Conservation (phyloP, 441 rosid species). For the Erysimum pusillum region DNA sequence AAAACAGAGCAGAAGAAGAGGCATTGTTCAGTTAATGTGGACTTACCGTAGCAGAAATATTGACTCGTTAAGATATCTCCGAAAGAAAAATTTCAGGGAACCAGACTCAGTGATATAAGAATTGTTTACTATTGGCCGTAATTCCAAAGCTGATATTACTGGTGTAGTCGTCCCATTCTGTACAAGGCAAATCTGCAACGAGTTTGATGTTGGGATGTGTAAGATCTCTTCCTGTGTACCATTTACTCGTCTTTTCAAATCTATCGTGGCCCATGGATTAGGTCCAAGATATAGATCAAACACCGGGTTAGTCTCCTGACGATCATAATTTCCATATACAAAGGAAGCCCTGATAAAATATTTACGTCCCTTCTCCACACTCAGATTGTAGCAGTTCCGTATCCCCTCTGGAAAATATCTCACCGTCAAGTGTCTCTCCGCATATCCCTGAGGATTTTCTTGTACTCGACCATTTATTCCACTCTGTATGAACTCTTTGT, state of each 20-base stretch:
- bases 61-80: constrained; percentile 21
- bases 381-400: constrained; percentile 55
- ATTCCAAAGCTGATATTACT: constrained; percentile 55
- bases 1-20: not conserved
- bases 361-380: constrained; percentile 28
- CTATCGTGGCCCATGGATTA: not conserved
- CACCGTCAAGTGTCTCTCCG: constrained; percentile 6
- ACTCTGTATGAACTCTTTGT: constrained; percentile 8
- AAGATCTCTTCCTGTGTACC: not conserved
- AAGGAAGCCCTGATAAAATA: constrained; percentile 46
- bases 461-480: not conserved
- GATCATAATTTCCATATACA: constrained; percentile 57
- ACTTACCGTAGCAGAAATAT: constrained; percentile 28
- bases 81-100: constrained; percentile 19
- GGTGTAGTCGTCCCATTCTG: constrained; percentile 42
- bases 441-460: no score
- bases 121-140: constrained; percentile 43
- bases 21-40: not conserved
- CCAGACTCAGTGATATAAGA: constrained; percentile 48
- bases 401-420: constrained; percentile 55
- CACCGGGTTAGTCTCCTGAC: constrained; percentile 33
- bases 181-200: constrained; percentile 19
- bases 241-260: not conserved
- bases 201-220: constrained; percentile 36
- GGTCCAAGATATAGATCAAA: constrained; percentile 34